These are phyloP conservation scores for Lodderomyces jiufengensis DNA, from an alignment of 1,139 yeast genomes.

Conservation along the genomic window DNA sequence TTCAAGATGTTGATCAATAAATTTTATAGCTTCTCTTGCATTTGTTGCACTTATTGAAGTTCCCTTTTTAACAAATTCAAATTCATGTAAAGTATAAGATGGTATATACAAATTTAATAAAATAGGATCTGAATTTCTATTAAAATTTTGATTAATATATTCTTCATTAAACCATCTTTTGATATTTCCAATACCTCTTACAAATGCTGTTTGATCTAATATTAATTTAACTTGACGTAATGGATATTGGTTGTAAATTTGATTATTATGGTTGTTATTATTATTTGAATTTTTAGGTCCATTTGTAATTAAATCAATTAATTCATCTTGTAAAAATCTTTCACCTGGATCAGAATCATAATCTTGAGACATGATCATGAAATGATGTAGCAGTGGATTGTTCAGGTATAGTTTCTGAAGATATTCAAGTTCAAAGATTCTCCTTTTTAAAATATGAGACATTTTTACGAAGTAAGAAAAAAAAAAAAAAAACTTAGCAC, in stretches of 20 bases:
- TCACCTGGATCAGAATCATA: conserved; percentile 9
- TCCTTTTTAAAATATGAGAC: no score
- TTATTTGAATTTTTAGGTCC: neutral
- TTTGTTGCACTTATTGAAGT: conserved; percentile 52
- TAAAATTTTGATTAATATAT: conserved; percentile 24
- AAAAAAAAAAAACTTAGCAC: no score
- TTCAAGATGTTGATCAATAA: conserved; percentile 43
- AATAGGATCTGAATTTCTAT: conserved; percentile 17
- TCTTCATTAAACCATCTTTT: conserved; percentile 53
- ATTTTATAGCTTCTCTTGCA: conserved; percentile 54
- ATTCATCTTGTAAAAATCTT: conserved; percentile 12
- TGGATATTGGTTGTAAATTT: no score
- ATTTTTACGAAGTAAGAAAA: no score
- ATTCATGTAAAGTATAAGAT: conserved; percentile 52
- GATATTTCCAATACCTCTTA: conserved; percentile 57
- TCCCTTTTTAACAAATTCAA: conserved; percentile 53
- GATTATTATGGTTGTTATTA: neutral
- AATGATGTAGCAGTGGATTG: neutral
- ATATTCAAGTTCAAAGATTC: no score
- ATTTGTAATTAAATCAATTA: conserved; percentile 6
- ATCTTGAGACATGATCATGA: conserved; percentile 11
- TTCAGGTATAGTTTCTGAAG: no score
- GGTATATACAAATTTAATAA: conserved; percentile 43
- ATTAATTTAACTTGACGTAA: conserved; percentile 30
- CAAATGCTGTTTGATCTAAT: conserved; percentile 56